These are phyloP conservation scores for Phytopythium kandeliae DNA, from an alignment of 352 stramenopile species.

Conservation along the genomic window DNA sequence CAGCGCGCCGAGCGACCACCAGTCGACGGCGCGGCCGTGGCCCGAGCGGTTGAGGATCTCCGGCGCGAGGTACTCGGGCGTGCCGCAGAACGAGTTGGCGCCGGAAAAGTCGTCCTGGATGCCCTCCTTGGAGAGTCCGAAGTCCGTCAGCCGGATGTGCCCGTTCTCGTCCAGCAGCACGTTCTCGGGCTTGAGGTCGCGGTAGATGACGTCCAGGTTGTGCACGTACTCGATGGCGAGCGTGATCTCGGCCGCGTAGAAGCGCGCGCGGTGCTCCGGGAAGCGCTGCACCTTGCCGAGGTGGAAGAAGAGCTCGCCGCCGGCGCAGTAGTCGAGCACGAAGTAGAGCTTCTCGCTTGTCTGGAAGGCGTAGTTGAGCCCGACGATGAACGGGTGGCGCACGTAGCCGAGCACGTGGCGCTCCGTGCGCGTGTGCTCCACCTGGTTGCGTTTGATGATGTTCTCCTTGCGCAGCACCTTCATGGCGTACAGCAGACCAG, in stretches of 20 bases:
- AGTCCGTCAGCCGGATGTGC: slow-evolving; percentile 89
- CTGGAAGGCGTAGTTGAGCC: slow-evolving; percentile 84
- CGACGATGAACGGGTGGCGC: slow-evolving; percentile 86
- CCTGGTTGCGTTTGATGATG: slow-evolving; percentile 87
- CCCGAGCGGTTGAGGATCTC: slow-evolving; percentile 77
- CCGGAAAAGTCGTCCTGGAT: slow-evolving; percentile 59
- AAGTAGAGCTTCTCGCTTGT: slow-evolving; percentile 94
- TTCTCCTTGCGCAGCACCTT: slow-evolving; percentile 91
- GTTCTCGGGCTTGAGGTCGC: slow-evolving; percentile 73
- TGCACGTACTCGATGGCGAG: slow-evolving; percentile 84
- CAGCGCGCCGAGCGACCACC: slow-evolving; percentile 88
- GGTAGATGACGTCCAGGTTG: slow-evolving; percentile 76
- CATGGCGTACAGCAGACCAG: slow-evolving; percentile 88
- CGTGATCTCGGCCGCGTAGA: slow-evolving; percentile 87
- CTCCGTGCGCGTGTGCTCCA: slow-evolving; percentile 86
- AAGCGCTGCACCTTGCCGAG: slow-evolving; percentile 84
- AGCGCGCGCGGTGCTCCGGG: slow-evolving; percentile 84
- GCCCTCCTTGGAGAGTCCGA: slow-evolving; percentile 78
- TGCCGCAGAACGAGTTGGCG: slow-evolving; percentile 82
- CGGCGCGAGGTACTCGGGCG: slow-evolving; percentile 84
- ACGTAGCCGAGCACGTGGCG: slow-evolving; percentile 79
- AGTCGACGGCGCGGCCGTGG: slow-evolving; percentile 91
- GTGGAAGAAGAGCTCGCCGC: slow-evolving; percentile 87
- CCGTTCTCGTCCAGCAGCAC: slow-evolving; percentile 72
- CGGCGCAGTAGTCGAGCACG: slow-evolving; percentile 91